Evolutionary conservation across 148 eudicot genomes (phyloP).

Genomic region (Vaccinium darrowii): DNA sequence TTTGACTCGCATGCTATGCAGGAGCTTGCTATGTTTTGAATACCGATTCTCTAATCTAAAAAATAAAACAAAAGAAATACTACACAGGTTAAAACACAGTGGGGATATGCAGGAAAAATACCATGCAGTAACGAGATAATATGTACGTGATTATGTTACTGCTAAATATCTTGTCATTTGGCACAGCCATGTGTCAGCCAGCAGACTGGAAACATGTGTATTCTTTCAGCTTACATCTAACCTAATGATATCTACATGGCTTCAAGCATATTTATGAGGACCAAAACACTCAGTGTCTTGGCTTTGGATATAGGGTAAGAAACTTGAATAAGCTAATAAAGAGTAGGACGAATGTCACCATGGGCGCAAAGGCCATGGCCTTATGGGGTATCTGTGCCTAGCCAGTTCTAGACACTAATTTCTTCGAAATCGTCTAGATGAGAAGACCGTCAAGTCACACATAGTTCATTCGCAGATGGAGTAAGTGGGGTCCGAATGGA

Average conservation of each 20-base stretch:
- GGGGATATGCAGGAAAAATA: slow-evolving; percentile 2
- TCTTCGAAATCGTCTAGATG: background rate
- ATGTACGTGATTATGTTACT: background rate
- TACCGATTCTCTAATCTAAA: slow-evolving; percentile 57
- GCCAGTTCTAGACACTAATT: background rate
- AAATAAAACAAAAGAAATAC: slow-evolving; percentile 22
- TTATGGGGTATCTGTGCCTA: background rate
- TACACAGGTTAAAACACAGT: background rate
- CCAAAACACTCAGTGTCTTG: background rate
- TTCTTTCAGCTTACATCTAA: background rate
- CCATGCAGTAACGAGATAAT: background rate
- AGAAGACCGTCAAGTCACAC: background rate
- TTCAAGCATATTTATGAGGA: background rate
- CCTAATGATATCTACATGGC: background rate
- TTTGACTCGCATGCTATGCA: slow-evolving; percentile 48
- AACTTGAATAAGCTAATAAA: background rate
- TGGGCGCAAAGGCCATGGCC: background rate
- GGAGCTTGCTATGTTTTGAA: slow-evolving; percentile 59
- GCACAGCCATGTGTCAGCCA: background rate
- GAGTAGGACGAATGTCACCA: background rate
- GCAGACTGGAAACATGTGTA: background rate
- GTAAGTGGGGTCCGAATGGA: background rate
- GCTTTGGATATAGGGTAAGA: background rate
- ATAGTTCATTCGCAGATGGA: background rate
- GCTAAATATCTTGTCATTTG: background rate